These are phyloP conservation scores for Gnomoniopsis smithogilvyi DNA, from an alignment of 2,329 filamentous ascomycete species.

Conservation along the genomic window DNA sequence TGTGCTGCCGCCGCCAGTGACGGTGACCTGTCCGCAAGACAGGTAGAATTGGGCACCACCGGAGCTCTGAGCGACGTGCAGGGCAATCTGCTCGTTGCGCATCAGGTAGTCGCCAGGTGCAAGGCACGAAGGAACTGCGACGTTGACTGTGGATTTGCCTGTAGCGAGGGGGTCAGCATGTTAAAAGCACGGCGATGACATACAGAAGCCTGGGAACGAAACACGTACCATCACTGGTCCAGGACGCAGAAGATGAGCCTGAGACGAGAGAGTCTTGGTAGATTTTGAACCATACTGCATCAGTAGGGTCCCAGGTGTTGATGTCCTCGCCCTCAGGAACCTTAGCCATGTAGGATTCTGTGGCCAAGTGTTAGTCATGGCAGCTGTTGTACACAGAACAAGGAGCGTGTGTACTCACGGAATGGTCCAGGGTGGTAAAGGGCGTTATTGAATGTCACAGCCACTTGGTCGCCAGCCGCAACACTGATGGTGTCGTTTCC, in stretches of 20 bases:
- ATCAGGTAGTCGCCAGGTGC: constrained; percentile 25
- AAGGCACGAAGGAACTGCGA: constrained; percentile 23
- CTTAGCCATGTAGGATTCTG: constrained; percentile 33
- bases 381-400: not conserved
- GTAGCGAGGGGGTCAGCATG: not conserved
- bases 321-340: constrained; percentile 31
- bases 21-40: constrained; percentile 21
- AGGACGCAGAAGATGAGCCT: constrained; percentile 5
- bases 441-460: constrained; percentile 34
- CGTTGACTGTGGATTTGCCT: constrained; percentile 15
- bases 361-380: not conserved
- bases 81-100: constrained; percentile 25
- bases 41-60: constrained; percentile 25
- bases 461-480: constrained; percentile 35
- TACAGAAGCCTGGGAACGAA: not conserved
- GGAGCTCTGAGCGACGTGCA: constrained; percentile 22
- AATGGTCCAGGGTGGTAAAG: constrained; percentile 37
- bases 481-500: constrained; percentile 26
- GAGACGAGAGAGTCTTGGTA: constrained; percentile 26
- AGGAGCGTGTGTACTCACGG: not conserved
- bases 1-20: constrained; percentile 22
- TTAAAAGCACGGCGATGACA: not conserved
- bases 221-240: constrained; percentile 13
- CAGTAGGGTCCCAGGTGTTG: constrained; percentile 30
- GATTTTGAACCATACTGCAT: constrained; percentile 36